Evolutionary conservation across 108 stramenopile species (phyloP), one percentile per base, ranked within the genome.

Genomic region (Parmales sp.): DNA sequence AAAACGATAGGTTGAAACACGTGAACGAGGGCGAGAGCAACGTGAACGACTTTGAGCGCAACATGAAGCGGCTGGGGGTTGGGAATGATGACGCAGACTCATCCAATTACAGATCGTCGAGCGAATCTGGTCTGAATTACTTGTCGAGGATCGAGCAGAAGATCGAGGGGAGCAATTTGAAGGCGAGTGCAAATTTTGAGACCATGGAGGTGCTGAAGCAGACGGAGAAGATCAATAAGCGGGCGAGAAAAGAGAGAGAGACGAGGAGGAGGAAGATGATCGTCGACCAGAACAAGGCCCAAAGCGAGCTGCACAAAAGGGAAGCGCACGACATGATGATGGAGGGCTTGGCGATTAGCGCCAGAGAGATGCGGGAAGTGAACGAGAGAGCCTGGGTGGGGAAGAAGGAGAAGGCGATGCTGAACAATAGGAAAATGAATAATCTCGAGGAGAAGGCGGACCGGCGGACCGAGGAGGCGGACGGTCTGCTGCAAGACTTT

Each of bases 161-260:
- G n/a, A 34, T 60, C 31, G 7, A 2, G n/a, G 54, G 36, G 54
- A 34, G 31, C 31, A 60, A 60, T 3, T 16, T 60, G 29, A 29
- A 26, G 3, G 31, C 54, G n/a, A 13, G 13, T 13, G 54, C 29
- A 6, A 60, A 60, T 20, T 60, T 34, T 16, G 54, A 60, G 54
- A 20, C 54, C 31, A 60, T 60, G 54, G 54, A 60, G 54, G 36
- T 34, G 31, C 26, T 60, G 0, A 28, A 60, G 29, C 29, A 34
- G 54, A 34, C 54, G 26, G 54, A 60, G 54, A 60, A 60, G 54
- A 34, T 60, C 54, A 60, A 60, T 20, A 60, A 20, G 54, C 29
- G 31, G 54, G 54, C 54, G 3, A 26, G 54, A 16, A 60, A 60
- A 34, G 54, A 60, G 54, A 34, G 26, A 16, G 31, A 34, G 36